These are phyloP conservation scores for Neurospora sp. DNA, from an alignment of 2,329 filamentous ascomycete genomes.

Conservation along the genomic window DNA sequence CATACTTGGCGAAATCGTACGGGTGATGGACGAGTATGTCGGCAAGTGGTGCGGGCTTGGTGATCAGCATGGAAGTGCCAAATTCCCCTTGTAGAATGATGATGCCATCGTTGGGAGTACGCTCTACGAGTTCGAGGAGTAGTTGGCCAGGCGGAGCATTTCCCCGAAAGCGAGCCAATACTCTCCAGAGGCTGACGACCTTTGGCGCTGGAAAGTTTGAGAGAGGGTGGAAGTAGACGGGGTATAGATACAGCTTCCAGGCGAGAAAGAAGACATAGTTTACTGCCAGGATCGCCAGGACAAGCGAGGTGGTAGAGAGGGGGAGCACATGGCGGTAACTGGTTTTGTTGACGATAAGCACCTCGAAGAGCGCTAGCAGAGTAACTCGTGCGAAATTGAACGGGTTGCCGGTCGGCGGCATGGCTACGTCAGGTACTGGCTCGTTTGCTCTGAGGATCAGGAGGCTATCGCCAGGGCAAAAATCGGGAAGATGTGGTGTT, in stretches of 20 bases:
- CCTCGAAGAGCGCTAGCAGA: not conserved
- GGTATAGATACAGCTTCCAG: conserved; percentile 2
- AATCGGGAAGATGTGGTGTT: not conserved
- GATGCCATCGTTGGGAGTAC: conserved; percentile 7
- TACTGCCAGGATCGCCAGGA: not conserved
- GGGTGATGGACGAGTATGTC: conserved; percentile 8
- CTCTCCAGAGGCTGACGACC: not conserved
- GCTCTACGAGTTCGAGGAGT: conserved; percentile 3
- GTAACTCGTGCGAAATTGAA: conserved; percentile 1
- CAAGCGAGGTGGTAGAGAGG: not conserved
- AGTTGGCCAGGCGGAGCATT: conserved; percentile 2
- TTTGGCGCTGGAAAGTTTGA: conserved; percentile 6
- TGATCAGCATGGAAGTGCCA: conserved; percentile 1
- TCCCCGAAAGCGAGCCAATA: not conserved
- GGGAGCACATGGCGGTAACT: not conserved
- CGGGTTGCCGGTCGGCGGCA: not conserved
- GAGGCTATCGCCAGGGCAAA: not conserved
- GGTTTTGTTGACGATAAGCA: not conserved
- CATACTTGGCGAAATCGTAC: conserved; percentile 8
- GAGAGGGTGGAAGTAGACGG: conserved; percentile 2
- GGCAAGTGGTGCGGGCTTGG: conserved; percentile 4
- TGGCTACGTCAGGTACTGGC: not conserved
- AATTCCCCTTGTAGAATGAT: conserved; percentile 1
- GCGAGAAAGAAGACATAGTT: conserved; percentile 2
- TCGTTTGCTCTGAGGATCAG: not conserved